Percentiles rank a stretch among this genome's conserved stretches.
Conservation (phyloP, 2,329 filamentous ascomycete genomes). For the Claviceps sorghi region DNA sequence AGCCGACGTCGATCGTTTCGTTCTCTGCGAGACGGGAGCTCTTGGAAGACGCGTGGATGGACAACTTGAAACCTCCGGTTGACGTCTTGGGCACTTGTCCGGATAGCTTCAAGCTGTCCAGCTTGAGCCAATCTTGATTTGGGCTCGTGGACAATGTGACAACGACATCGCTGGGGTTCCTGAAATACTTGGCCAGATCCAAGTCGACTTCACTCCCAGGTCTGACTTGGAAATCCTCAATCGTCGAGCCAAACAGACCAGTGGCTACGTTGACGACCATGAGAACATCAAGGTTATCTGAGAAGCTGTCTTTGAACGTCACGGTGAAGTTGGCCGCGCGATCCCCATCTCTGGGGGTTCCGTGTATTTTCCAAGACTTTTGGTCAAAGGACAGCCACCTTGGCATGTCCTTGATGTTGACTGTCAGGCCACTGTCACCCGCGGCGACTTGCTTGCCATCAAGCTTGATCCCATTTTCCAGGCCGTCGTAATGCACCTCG, state of each 20-base stretch:
- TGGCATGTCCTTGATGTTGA: slow-evolving; percentile 40
- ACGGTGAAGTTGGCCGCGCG: slow-evolving; percentile 49
- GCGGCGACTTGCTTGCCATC: slow-evolving; percentile 38
- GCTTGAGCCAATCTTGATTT: slow-evolving; percentile 27
- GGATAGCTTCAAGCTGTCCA: slow-evolving; percentile 23
- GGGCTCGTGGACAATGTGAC: slow-evolving; percentile 23
- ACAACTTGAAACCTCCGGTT: slow-evolving; percentile 17
- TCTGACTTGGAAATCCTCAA: slow-evolving; percentile 25
- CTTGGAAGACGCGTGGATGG: slow-evolving; percentile 20
- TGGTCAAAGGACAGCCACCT: slow-evolving; percentile 56
- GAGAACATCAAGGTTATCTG: slow-evolving; percentile 43
- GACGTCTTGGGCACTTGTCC: slow-evolving; percentile 26
- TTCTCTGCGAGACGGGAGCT: slow-evolving; percentile 21
- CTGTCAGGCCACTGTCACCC: slow-evolving; percentile 37
- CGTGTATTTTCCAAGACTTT: slow-evolving; percentile 45
- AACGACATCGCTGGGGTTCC: slow-evolving; percentile 22
- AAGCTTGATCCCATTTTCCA: slow-evolving; percentile 38
- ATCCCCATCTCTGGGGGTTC: slow-evolving; percentile 46
- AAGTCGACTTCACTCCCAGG: slow-evolving; percentile 28
- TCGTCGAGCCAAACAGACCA: slow-evolving; percentile 25
- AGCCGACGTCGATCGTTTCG: slow-evolving; percentile 21
- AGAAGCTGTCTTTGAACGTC: slow-evolving; percentile 42
- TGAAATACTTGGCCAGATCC: slow-evolving; percentile 28
- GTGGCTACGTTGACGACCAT: slow-evolving; percentile 26
- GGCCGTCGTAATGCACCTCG: slow-evolving; percentile 35